Evolutionary conservation across 257 asterid species (phyloP).

Genomic region (Paraleonurus japonicus): DNA sequence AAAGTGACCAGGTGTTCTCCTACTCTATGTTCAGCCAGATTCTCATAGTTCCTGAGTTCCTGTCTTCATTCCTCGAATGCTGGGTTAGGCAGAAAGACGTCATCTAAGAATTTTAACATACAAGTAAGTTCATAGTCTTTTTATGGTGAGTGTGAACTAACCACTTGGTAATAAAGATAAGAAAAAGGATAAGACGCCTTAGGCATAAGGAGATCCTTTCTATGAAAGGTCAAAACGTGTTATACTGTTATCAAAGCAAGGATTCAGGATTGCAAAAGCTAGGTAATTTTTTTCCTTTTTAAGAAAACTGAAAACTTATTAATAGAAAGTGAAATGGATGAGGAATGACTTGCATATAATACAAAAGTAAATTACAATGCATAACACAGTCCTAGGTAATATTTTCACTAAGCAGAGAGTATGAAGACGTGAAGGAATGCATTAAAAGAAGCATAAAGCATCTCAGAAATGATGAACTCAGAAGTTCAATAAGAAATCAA

Average conservation of each 20-base stretch:
- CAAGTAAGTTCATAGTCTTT: too few relatives aligned
- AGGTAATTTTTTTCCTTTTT: not conserved
- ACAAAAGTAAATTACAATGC: not conserved
- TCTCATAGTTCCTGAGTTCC: too few relatives aligned
- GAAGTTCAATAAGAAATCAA: conserved; percentile 9
- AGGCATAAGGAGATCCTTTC: not conserved
- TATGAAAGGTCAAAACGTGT: not conserved
- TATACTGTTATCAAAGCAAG: not conserved
- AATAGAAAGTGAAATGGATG: too few relatives aligned
- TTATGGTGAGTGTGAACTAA: too few relatives aligned
- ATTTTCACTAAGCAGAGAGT: not conserved
- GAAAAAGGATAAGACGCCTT: not conserved
- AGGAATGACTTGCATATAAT: too few relatives aligned
- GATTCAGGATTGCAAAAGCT: not conserved
- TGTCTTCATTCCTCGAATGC: too few relatives aligned
- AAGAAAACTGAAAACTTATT: too few relatives aligned
- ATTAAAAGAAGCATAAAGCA: conserved; percentile 10
- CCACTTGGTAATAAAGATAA: not conserved
- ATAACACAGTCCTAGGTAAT: not conserved
- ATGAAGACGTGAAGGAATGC: not conserved
- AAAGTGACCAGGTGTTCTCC: too few relatives aligned
- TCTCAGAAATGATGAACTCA: not conserved
- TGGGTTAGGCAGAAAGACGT: too few relatives aligned
- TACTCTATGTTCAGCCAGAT: too few relatives aligned
- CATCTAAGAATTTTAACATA: too few relatives aligned